Percentiles rank a stretch among this genome's conserved stretches.
Evolutionary conservation across 2,329 filamentous ascomycete genomes (phyloP).

Genomic region (Pestalotiopsis sp.): DNA sequence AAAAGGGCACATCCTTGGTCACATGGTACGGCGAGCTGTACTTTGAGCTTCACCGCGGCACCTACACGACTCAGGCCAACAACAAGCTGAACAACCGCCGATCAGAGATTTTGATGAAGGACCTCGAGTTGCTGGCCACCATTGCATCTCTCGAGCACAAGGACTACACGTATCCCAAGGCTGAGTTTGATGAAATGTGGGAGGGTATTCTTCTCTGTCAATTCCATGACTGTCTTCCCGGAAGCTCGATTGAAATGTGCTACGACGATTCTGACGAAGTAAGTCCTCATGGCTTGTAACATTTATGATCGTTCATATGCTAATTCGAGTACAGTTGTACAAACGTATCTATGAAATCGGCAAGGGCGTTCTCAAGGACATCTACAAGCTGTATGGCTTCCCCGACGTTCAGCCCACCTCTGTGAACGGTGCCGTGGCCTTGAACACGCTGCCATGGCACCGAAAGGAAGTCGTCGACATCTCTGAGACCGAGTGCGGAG

Average conservation of each 20-base stretch:
- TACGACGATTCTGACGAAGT: slow-evolving; percentile 92
- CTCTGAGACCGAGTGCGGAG: slow-evolving; percentile 52
- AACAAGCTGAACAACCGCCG: slow-evolving; percentile 95
- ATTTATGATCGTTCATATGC: not conserved
- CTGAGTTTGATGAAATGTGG: slow-evolving; percentile 96
- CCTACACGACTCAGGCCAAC: slow-evolving; percentile 96
- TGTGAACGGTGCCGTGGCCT: slow-evolving; percentile 57
- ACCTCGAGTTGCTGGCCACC: slow-evolving; percentile 86
- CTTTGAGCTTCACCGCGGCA: slow-evolving; percentile 95
- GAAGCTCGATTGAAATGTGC: slow-evolving; percentile 96
- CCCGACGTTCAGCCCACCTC: slow-evolving; percentile 42
- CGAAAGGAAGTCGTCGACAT: slow-evolving; percentile 74
- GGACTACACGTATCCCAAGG: slow-evolving; percentile 87
- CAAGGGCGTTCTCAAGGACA: slow-evolving; percentile 69
- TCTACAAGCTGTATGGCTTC: slow-evolving; percentile 70
- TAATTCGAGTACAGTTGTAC: slow-evolving; percentile 62
- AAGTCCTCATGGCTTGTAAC: slow-evolving; percentile 25
- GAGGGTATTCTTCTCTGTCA: slow-evolving; percentile 89
- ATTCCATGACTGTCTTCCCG: slow-evolving; percentile 96
- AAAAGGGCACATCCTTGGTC: slow-evolving; percentile 77
- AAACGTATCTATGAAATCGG: slow-evolving; percentile 80
- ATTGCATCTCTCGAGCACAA: slow-evolving; percentile 75
- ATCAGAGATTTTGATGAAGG: slow-evolving; percentile 81
- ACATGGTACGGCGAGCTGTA: slow-evolving; percentile 99
- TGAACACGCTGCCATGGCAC: slow-evolving; percentile 89